Evolutionary conservation across 192 early-diverging fungal species (phyloP).

Genomic region (Dimargaris xerosporica): DNA sequence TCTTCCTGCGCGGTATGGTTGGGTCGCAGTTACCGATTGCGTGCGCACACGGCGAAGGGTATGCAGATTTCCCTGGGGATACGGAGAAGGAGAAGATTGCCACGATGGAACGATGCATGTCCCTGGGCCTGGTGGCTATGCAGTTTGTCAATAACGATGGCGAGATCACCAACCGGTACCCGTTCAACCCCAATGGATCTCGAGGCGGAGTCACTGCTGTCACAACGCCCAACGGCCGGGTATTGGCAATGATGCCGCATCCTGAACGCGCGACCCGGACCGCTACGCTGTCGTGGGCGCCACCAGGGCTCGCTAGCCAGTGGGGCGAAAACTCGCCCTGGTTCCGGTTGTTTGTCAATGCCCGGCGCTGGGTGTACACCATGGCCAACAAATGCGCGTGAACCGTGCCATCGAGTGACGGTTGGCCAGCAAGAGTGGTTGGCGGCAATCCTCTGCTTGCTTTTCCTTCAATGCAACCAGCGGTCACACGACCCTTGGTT

Average conservation of each 20-base stretch:
- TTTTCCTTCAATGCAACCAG: no score
- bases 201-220: slow-evolving; percentile 78
- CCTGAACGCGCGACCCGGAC: slow-evolving; percentile 84
- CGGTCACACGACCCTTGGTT: no score
- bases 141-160: slow-evolving; percentile 78
- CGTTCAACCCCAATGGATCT: slow-evolving; percentile 95
- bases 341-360: slow-evolving; percentile 88
- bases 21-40: slow-evolving; percentile 85
- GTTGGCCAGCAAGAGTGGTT: no score
- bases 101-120: slow-evolving; percentile 24
- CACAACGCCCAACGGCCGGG: slow-evolving; percentile 67
- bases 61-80: slow-evolving; percentile 52
- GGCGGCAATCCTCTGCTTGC: no score
- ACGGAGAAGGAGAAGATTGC: slow-evolving; percentile 9
- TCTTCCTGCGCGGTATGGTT: slow-evolving; percentile 86
- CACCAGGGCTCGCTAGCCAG: slow-evolving; percentile 27
- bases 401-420: no score
- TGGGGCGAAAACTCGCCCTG: slow-evolving; percentile 70
- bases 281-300: slow-evolving; percentile 81
- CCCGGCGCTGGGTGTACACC: slow-evolving; percentile 65
- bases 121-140: slow-evolving; percentile 41
- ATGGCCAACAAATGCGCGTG: not conserved
- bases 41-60: slow-evolving; percentile 95
- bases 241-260: slow-evolving; percentile 95
- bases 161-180: slow-evolving; percentile 66